Conservation (phyloP, 2,329 filamentous ascomycete genomes). For the Aspergillus alliaceus region DNA sequence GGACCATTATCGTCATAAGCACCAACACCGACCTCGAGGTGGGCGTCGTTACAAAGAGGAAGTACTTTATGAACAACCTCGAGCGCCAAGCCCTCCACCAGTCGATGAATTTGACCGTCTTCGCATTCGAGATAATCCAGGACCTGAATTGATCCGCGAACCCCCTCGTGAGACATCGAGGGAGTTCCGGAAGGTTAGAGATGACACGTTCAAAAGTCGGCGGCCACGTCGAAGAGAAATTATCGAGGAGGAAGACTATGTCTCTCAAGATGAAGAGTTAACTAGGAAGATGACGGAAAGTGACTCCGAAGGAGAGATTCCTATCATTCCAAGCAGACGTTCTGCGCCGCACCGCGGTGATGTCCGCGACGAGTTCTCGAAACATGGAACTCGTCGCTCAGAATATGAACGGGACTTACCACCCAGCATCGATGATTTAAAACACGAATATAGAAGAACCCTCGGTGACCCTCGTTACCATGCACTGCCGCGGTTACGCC, state of each 20-base stretch:
- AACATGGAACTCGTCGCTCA: slow-evolving; percentile 5
- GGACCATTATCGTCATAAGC: slow-evolving; percentile 20
- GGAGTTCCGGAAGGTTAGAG: slow-evolving; percentile 1
- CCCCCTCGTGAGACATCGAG: slow-evolving; percentile 8
- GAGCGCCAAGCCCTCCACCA: slow-evolving; percentile 37
- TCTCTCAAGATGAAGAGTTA: slow-evolving; percentile 11
- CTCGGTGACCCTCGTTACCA: slow-evolving; percentile 4
- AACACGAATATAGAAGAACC: slow-evolving; percentile 9
- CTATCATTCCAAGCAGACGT: not conserved
- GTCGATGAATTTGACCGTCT: slow-evolving; percentile 45
- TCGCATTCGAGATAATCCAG: slow-evolving; percentile 39
- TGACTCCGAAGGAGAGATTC: slow-evolving; percentile 14
- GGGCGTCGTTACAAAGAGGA: slow-evolving; percentile 31
- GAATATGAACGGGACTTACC: slow-evolving; percentile 8
- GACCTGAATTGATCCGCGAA: slow-evolving; percentile 34
- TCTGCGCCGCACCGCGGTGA: slow-evolving; percentile 3
- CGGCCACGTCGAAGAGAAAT: not conserved
- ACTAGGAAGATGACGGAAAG: slow-evolving; percentile 12
- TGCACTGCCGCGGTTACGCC: slow-evolving; percentile 7
- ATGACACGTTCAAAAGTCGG: not conserved
- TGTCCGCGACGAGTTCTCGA: not conserved
- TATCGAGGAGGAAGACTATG: slow-evolving; percentile 9
- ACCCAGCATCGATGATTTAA: not conserved
- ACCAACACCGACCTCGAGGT: slow-evolving; percentile 19
- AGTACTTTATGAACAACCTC: slow-evolving; percentile 22